phyloP scores from a whole-genome alignment of 23 red algal genomes.

The Gracilaria domingensis region DNA sequence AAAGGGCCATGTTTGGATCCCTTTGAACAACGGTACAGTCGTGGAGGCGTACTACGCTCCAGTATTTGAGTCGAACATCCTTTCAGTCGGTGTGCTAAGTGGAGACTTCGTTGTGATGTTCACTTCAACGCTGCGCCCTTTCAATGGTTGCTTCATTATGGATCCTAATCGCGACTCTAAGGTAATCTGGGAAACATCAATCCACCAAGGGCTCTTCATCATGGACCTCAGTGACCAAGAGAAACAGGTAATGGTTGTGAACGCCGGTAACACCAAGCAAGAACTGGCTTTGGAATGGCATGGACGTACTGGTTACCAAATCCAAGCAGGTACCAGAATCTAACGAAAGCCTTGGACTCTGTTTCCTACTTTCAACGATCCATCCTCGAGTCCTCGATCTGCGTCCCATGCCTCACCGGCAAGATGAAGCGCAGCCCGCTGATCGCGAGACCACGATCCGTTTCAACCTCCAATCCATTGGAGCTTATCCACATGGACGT shows the following conservation, averaged over 20 bases:
- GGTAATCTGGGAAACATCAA: conserved; percentile 1
- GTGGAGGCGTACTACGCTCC: too few relatives aligned
- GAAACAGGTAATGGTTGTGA: not conserved
- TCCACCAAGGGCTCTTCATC: conserved; percentile 23
- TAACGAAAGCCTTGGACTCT: not conserved
- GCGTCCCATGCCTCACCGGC: conserved; percentile 31
- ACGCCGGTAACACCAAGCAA: not conserved
- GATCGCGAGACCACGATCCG: not conserved
- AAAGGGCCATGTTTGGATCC: too few relatives aligned
- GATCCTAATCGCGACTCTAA: not conserved
- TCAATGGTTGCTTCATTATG: conserved; percentile 30
- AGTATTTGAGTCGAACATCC: too few relatives aligned
- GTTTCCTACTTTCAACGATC: not conserved
- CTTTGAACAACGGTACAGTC: too few relatives aligned
- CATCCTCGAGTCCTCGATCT: conserved; percentile 4
- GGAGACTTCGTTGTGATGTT: too few relatives aligned
- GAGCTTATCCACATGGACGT: conserved; percentile 12
- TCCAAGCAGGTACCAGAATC: conserved; percentile 7
- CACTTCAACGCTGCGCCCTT: too few relatives aligned
- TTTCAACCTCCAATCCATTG: not conserved
- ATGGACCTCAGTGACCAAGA: conserved; percentile 21
- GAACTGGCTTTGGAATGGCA: too few relatives aligned
- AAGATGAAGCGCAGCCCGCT: conserved; percentile 12
- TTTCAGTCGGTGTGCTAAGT: too few relatives aligned
- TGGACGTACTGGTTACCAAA: not conserved